Base-by-base conservation (phyloP, 768 basidiomycete species). In the Termitomyces sp. region DNA sequence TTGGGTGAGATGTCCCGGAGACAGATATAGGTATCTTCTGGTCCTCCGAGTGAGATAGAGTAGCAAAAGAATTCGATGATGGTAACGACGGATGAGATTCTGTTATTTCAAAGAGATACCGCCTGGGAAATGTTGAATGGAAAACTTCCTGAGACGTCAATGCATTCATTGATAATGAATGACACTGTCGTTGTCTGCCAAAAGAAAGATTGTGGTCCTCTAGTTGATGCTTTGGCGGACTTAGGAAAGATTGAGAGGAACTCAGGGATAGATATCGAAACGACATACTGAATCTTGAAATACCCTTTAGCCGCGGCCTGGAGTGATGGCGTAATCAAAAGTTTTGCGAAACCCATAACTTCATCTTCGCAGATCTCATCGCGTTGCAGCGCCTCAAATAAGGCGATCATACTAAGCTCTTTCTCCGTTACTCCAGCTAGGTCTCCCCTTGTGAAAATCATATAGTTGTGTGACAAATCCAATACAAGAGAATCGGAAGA, bases 321-420 rank as follows among this genome's bases (percentile, higher is more conserved):
- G n/a, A 58, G 31, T 50, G 34, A 36, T 18, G 57, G 50, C 9
- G n/a, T 42, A 13, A 52, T 52, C 41, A 45, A 37, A 7, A 22
- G 15, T 27, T 37, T 45, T 11, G 57, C 50, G 22, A 51, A 22
- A 12, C 15, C 6, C 42, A 52, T 12, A 27, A 58, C 42, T 39
- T 58, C 57, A 16, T 37, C 46, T 34, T 51, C 39, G 6, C 41
- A 45, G 30, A 58, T 51, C 50, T 46, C 57, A 27, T 44, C 57
- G 20, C 33, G 50, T 27, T 44, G 24, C 15, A 58, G 31, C 4
- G 39, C 57, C 24, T 33, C 12, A 6, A 58, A 58, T 3, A 58
- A n/a, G 24, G 57, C 13, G 42, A 52, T 52, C 57, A 58, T 44
- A n/a, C 20, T 27, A n/a, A 34, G 39, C 34, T 58, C 57, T 37